Conservation (phyloP, 495 filamentous ascomycete species). For the Choiromyces venosus region DNA sequence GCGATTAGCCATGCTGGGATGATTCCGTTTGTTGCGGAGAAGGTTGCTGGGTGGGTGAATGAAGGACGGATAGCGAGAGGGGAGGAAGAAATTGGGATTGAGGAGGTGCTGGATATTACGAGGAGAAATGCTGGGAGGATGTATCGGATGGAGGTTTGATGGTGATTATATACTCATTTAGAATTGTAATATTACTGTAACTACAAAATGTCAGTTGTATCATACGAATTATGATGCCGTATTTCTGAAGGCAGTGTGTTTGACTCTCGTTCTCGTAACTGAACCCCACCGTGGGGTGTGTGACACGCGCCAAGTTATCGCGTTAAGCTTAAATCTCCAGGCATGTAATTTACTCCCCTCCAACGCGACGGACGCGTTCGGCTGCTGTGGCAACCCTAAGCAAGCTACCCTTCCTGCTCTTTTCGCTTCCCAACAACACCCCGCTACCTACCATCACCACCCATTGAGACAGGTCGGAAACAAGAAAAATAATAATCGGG, state of each 20-base stretch:
- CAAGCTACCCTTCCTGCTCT: not conserved
- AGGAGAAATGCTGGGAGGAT: constrained; percentile 33
- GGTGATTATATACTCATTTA: not conserved
- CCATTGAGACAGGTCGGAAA: not conserved
- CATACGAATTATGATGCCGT: no score
- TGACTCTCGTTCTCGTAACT: not conserved
- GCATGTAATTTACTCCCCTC: not conserved
- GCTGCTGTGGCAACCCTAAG: not conserved
- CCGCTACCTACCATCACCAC: not conserved
- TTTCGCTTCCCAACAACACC: not conserved
- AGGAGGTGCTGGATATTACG: constrained; percentile 31
- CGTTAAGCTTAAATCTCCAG: not conserved
- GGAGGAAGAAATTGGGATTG: constrained; percentile 17
- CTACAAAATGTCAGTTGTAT: not conserved
- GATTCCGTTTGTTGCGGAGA: constrained; percentile 36
- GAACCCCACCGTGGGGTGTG: not conserved
- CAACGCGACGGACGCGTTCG: not conserved
- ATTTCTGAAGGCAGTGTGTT: not conserved
- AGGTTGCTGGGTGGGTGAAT: constrained; percentile 21
- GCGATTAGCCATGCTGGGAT: constrained; percentile 30
- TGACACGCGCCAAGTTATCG: not conserved
- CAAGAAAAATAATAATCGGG: not conserved
- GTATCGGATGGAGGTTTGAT: constrained; percentile 34
- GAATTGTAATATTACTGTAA: not conserved
- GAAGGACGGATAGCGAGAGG: constrained; percentile 8